Evolutionary conservation across 306 rosid species (phyloP), one percentile per base, ranked within the genome.

Genomic region (Cucumis hystrix): DNA sequence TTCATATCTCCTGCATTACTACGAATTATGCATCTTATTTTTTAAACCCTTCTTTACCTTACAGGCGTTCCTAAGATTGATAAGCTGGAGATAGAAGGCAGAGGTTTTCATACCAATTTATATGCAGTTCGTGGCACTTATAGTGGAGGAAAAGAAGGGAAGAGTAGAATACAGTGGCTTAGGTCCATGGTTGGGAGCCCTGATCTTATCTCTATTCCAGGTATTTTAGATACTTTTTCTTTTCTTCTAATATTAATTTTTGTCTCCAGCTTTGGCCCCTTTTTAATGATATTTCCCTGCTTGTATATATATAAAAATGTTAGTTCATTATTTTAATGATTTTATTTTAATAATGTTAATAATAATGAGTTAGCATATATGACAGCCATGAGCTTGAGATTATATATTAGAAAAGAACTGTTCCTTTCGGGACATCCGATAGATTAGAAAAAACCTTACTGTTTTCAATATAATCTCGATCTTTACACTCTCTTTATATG

Each of bases 111-210:
- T 83, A 92, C 98, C 86, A 96, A 96, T 86, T 85, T 96, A 67
- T 96, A 92, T 74, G 98, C 99, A 78, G 89, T 92, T 60, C 90
- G 93, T 78, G 99, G 99, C 39, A 76, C 73, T 82, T 96, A 96
- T 69, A 91, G 92, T 81, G 99, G 99, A 77, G 99, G 99, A 78
- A 92, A 92, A 81, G 99, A 96, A 92, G 99, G 99, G 6, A 96
- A 92, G 84, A 96, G 98, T 76, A 87, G 86, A 83, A 87, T 91
- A 77, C 99, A 96, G 78, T 96, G 99, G 99, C 99, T 96, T 79
- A 91, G 99, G 86, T 96, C 99, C 79, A 96, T 96, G 99, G 98
- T 92, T 75, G 99, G 99, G 79, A 96, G 99, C 90, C 99, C 99
- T 79, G 99, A 96, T 87, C 89, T 96, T 79, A 96, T 96, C 87